These are phyloP conservation scores for Mycena rosella DNA, from an alignment of 768 basidiomycete species.

Conservation along the genomic window DNA sequence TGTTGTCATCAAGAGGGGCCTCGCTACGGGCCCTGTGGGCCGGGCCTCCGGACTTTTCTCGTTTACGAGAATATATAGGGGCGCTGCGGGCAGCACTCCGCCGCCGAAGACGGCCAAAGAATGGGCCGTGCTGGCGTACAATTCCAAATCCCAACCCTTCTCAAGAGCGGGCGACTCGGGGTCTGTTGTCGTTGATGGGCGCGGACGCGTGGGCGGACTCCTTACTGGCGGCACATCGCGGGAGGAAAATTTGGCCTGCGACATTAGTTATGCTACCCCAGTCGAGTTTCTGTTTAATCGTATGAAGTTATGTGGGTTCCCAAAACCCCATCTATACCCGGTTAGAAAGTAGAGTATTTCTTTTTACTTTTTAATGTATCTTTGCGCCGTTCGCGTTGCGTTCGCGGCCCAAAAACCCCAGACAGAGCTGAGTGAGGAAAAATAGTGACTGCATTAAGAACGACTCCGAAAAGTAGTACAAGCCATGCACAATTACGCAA, in stretches of 20 bases:
- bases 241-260: slow-evolving; percentile 29
- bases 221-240: slow-evolving; percentile 49
- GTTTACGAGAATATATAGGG: slow-evolving; percentile 39
- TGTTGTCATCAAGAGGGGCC: slow-evolving; percentile 52
- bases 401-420: too few species aligned
- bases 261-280: slow-evolving; percentile 55
- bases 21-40: slow-evolving; percentile 45
- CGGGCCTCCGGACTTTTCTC: slow-evolving; percentile 44
- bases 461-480: too few species aligned
- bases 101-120: slow-evolving; percentile 48
- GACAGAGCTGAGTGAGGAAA: too few species aligned
- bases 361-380: too few species aligned
- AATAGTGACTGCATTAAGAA: too few species aligned
- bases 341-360: too few species aligned
- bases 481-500: too few species aligned
- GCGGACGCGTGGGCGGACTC: slow-evolving; percentile 51
- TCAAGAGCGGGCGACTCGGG: slow-evolving; percentile 56
- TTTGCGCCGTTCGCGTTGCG: too few species aligned
- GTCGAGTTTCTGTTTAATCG: neutral
- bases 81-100: neutral
- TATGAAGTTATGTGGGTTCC: too few species aligned
- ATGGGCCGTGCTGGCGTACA: slow-evolving; percentile 44
- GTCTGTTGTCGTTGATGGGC: slow-evolving; percentile 48
- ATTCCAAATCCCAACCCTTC: slow-evolving; percentile 47
- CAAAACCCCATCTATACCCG: too few species aligned